Evolutionary conservation across 2,329 filamentous ascomycete genomes (phyloP).

Genomic region (Sphaerulina populicola): DNA sequence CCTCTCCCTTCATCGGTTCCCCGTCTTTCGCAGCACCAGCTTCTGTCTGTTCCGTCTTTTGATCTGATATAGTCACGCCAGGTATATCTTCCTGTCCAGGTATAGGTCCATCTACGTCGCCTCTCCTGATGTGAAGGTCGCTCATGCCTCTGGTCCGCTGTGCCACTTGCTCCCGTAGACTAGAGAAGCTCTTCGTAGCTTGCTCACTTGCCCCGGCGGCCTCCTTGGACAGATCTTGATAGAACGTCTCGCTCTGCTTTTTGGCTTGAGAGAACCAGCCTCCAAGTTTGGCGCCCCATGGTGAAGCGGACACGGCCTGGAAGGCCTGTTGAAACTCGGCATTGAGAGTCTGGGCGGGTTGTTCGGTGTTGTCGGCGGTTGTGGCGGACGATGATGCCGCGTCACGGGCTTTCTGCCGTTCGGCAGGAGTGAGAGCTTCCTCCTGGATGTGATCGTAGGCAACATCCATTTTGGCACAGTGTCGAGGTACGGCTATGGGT

Average conservation of each 20-base stretch:
- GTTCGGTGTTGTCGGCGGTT: slow-evolving; percentile 20
- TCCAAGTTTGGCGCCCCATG: slow-evolving; percentile 82
- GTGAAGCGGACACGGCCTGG: slow-evolving; percentile 80
- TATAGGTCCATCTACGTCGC: slow-evolving; percentile 19
- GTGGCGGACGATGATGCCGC: slow-evolving; percentile 16
- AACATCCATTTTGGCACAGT: slow-evolving; percentile 64
- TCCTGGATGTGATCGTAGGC: slow-evolving; percentile 96
- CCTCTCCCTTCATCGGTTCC: slow-evolving; percentile 9
- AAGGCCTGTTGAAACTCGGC: slow-evolving; percentile 91
- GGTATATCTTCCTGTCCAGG: slow-evolving; percentile 29
- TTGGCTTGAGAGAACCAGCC: slow-evolving; percentile 86
- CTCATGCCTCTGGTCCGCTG: slow-evolving; percentile 26
- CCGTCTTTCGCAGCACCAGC: slow-evolving; percentile 5
- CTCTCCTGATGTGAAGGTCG: slow-evolving; percentile 5
- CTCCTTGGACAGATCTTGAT: slow-evolving; percentile 74
- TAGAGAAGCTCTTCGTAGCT: slow-evolving; percentile 71
- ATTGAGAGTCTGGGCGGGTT: slow-evolving; percentile 49
- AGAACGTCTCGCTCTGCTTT: slow-evolving; percentile 83
- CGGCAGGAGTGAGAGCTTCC: slow-evolving; percentile 54
- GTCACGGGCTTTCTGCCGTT: slow-evolving; percentile 30
- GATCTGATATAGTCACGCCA: neutral
- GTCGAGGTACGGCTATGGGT: neutral
- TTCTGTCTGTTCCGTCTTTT: slow-evolving; percentile 4
- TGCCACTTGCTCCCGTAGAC: slow-evolving; percentile 44
- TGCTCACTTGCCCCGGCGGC: slow-evolving; percentile 60